A percentile compares a stretch with the other conserved stretches of the same genome.
These are phyloP conservation scores for Dalbergia oliveri DNA, from an alignment of 306 rosid species.

Conservation along the genomic window DNA sequence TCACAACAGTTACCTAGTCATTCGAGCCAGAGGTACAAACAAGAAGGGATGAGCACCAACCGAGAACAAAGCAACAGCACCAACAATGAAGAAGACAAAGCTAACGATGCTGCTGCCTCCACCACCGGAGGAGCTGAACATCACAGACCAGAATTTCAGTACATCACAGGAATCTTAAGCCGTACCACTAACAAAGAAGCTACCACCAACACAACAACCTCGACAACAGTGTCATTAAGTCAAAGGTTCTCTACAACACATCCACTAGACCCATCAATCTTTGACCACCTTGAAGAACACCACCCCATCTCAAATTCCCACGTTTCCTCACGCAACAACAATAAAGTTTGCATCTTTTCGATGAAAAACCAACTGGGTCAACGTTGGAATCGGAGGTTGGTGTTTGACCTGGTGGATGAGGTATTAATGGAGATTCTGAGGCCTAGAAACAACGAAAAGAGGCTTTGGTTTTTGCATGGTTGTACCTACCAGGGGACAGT, in stretches of 20 bases:
- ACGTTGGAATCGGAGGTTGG: constrained; percentile 59
- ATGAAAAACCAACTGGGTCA: constrained; percentile 42
- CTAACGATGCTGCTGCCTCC: constrained; percentile 45
- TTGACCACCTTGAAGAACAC: constrained; percentile 67
- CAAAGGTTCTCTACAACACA: constrained; percentile 60
- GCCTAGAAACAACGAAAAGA: constrained; percentile 30
- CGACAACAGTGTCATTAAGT: background rate
- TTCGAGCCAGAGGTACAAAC: constrained; percentile 66
- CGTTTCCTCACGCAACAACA: background rate
- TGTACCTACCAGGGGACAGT: background rate
- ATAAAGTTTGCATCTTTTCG: constrained; percentile 33
- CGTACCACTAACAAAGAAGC: constrained; percentile 49
- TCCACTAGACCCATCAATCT: constrained; percentile 70
- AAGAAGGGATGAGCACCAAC: constrained; percentile 51
- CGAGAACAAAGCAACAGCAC: constrained; percentile 43
- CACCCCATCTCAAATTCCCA: background rate
- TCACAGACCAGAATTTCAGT: constrained; percentile 57
- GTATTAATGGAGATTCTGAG: constrained; percentile 57
- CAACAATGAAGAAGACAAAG: constrained; percentile 48
- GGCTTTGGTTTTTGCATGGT: constrained; percentile 31
- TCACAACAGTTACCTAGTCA: constrained; percentile 73
- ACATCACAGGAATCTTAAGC: constrained; percentile 60
- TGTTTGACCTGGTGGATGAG: constrained; percentile 74
- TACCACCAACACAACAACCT: constrained; percentile 1
- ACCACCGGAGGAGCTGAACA: constrained; percentile 38